A percentile compares a stretch with the other conserved stretches of the same genome.
Conservation (phyloP, 2,329 filamentous ascomycete species). For the Trichoderma sp. region DNA sequence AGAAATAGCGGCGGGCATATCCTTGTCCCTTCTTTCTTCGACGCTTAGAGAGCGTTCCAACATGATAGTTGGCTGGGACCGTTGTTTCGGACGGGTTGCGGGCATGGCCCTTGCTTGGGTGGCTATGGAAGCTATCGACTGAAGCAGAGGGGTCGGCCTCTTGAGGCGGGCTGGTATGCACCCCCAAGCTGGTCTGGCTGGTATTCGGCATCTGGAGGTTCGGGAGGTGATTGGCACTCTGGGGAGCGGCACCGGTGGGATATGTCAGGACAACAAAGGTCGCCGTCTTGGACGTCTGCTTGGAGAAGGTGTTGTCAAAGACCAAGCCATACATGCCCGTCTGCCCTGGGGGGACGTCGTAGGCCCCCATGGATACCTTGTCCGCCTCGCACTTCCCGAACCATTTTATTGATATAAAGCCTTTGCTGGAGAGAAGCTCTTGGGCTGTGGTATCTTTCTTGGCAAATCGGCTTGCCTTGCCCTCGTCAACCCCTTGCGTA, state of each 20-base stretch:
- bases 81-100: conserved; percentile 54
- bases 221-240: conserved; percentile 70
- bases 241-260: conserved; percentile 77
- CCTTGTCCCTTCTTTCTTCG: conserved; percentile 92
- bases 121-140: conserved; percentile 62
- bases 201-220: conserved; percentile 51
- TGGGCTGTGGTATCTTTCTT: conserved; percentile 64
- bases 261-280: conserved; percentile 95
- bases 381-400: conserved; percentile 94
- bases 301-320: conserved; percentile 98
- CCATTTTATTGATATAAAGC: conserved; percentile 76
- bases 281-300: conserved; percentile 89
- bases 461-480: conserved; percentile 50
- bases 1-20: conserved; percentile 92
- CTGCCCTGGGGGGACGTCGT: conserved; percentile 72
- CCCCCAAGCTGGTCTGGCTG: conserved; percentile 57
- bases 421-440: conserved; percentile 65
- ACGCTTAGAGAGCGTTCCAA: conserved; percentile 84
- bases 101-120: conserved; percentile 46
- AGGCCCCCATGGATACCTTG: conserved; percentile 87
- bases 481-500: conserved; percentile 45
- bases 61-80: conserved; percentile 64
- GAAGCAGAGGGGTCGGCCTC: conserved; percentile 55
- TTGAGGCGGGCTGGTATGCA: conserved; percentile 48
- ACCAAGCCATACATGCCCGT: conserved; percentile 95